These are phyloP conservation scores for Lichtheimia corymbifera DNA, from an alignment of 371 early-diverging fungal genomes.

Conservation along the genomic window DNA sequence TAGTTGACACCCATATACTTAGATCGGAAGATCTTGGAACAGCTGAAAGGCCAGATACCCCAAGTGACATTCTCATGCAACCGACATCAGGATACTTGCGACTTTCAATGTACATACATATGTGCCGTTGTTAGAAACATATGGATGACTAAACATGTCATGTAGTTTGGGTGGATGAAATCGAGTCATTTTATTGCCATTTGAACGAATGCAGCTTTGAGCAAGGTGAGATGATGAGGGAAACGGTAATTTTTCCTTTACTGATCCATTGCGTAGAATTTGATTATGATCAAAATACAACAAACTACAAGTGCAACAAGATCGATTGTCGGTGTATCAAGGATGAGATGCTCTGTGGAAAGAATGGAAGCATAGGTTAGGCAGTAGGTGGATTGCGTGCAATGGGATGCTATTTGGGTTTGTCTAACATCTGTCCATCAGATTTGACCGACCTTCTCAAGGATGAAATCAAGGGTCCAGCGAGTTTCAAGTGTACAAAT, in stretches of 20 bases:
- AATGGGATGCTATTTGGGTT: no score
- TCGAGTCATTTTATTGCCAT: slow-evolving; percentile 79
- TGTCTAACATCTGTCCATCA: slow-evolving; percentile 5
- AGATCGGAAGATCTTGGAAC: slow-evolving; percentile 67
- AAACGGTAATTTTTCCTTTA: not conserved
- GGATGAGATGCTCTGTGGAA: slow-evolving; percentile 79
- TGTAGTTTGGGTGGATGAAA: slow-evolving; percentile 75
- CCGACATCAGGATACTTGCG: slow-evolving; percentile 52
- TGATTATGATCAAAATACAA: slow-evolving; percentile 50
- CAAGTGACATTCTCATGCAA: slow-evolving; percentile 74
- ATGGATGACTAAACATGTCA: not conserved
- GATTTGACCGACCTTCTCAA: slow-evolving; percentile 72
- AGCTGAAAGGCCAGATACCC: slow-evolving; percentile 60
- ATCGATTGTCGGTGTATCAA: slow-evolving; percentile 78
- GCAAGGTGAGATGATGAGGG: slow-evolving; percentile 36
- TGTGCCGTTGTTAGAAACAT: not conserved
- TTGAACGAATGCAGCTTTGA: slow-evolving; percentile 64
- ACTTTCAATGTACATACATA: slow-evolving; percentile 65
- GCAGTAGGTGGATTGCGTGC: not conserved
- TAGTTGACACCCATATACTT: not conserved
- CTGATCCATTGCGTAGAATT: slow-evolving; percentile 26
- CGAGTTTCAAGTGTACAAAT: slow-evolving; percentile 64
- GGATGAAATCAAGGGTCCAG: slow-evolving; percentile 78
- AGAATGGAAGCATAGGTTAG: slow-evolving; percentile 71
- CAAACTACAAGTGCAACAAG: slow-evolving; percentile 60